A percentile compares a stretch with the other conserved stretches of the same genome.
Conservation (phyloP, 2,329 filamentous ascomycete genomes). For the Sporothrix variecibatus region DNA sequence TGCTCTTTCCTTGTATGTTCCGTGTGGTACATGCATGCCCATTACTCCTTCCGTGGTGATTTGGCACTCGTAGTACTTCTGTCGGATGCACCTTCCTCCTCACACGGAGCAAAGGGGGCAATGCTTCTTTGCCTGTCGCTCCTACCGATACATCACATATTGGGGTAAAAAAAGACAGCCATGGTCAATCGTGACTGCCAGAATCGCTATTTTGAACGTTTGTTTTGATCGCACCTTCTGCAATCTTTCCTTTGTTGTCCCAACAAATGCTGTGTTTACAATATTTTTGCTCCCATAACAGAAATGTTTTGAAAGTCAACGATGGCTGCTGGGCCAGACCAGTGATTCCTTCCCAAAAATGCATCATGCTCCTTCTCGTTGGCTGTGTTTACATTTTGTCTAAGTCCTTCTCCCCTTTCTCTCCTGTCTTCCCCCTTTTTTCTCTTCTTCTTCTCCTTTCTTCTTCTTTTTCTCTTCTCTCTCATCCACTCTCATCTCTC, state of each 20-base stretch:
- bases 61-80: no score
- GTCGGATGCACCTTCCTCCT: not conserved
- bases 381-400: not conserved
- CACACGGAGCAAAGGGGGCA: not conserved
- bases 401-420: not conserved
- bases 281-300: not conserved
- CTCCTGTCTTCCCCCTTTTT: not conserved
- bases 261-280: not conserved
- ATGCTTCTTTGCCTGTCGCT: not conserved
- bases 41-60: no score
- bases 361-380: constrained; percentile 9
- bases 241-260: not conserved
- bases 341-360: not conserved
- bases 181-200: not conserved
- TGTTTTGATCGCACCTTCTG: constrained; percentile 25
- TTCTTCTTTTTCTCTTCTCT: not conserved
- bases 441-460: not conserved
- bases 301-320: not conserved
- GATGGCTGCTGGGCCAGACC: not conserved
- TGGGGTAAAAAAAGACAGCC: no score
- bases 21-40: no score
- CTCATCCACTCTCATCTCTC: constrained; percentile 12
- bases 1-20: not conserved
- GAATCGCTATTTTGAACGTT: no score
- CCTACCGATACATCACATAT: not conserved